Percentiles rank a stretch among this genome's conserved stretches.
Conservation (phyloP, 1,139 yeast genomes). For the Chernovozyma sophiae-reginae region DNA sequence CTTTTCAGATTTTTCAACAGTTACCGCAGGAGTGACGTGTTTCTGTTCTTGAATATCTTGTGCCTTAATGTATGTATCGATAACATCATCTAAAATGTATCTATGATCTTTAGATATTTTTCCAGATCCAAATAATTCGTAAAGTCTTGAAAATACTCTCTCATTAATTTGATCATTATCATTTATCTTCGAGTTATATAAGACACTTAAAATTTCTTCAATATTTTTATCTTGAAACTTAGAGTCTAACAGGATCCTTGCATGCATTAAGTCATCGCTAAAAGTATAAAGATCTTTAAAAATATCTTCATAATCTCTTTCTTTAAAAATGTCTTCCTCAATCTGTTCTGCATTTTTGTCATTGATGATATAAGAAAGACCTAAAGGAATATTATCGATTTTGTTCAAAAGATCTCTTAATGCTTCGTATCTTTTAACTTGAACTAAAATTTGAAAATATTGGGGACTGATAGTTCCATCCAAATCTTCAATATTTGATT, state of each 20-base stretch:
- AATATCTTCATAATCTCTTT: slow-evolving; percentile 14
- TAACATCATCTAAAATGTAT: background rate
- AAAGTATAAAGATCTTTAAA: slow-evolving; percentile 9
- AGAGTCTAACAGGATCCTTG: background rate
- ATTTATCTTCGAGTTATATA: background rate
- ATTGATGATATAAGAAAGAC: background rate
- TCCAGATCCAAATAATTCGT: background rate
- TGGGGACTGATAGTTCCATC: background rate
- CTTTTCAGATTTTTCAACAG: background rate
- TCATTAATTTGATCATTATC: background rate
- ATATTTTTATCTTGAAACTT: background rate
- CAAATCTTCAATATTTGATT: background rate
- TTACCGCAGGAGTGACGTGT: background rate
- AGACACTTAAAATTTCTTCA: background rate
- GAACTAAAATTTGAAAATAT: slow-evolving; percentile 1
- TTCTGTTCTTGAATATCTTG: background rate
- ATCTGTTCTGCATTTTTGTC: background rate
- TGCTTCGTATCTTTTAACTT: slow-evolving; percentile 2
- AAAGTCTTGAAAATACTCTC: background rate
- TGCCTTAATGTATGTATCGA: background rate
- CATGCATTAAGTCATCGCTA: background rate
- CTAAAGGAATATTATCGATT: background rate
- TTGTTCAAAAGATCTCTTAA: background rate
- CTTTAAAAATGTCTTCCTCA: slow-evolving; percentile 10
- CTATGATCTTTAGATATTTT: background rate